Percentiles rank a stretch among this genome's conserved stretches.
Conservation (phyloP, 352 stramenopile species). For the Thraustotheca clavata region DNA sequence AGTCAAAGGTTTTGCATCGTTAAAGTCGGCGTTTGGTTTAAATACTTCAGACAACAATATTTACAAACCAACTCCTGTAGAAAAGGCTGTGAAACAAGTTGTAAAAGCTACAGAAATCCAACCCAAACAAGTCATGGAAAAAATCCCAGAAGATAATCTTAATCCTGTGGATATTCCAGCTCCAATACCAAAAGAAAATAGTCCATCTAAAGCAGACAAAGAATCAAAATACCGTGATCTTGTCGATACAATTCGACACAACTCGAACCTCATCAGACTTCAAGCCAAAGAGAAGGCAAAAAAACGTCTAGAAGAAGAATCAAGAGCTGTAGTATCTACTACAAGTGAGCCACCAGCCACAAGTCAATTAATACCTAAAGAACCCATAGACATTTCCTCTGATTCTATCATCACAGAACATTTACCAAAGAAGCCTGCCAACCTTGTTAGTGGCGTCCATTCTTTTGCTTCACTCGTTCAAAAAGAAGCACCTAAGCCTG, state of each 20-base stretch:
- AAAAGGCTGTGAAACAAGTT: no score
- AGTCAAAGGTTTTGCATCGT: slow-evolving; percentile 14
- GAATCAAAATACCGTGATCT: not conserved
- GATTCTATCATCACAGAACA: not conserved
- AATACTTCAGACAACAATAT: not conserved
- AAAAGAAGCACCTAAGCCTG: slow-evolving; percentile 32
- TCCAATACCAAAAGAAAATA: not conserved
- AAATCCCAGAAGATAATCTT: slow-evolving; percentile 1
- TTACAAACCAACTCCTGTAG: not conserved
- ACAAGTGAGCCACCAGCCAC: not conserved
- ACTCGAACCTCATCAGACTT: slow-evolving; percentile 53
- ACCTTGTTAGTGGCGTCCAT: slow-evolving; percentile 64
- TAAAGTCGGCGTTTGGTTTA: slow-evolving; percentile 13
- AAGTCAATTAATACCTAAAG: not conserved
- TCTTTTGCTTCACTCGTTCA: slow-evolving; percentile 65
- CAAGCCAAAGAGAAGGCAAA: slow-evolving; percentile 58
- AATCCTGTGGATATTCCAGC: slow-evolving; percentile 12
- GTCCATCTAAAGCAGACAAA: not conserved
- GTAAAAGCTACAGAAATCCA: not conserved
- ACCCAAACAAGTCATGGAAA: not conserved
- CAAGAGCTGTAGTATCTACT: not conserved
- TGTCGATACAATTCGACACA: slow-evolving; percentile 30
- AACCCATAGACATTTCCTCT: not conserved
- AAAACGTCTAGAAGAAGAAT: slow-evolving; percentile 63
- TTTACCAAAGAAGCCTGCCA: slow-evolving; percentile 34